Conservation (phyloP, 2,329 filamentous ascomycete species). For the Ophiostoma novo-ulmi region DNA sequence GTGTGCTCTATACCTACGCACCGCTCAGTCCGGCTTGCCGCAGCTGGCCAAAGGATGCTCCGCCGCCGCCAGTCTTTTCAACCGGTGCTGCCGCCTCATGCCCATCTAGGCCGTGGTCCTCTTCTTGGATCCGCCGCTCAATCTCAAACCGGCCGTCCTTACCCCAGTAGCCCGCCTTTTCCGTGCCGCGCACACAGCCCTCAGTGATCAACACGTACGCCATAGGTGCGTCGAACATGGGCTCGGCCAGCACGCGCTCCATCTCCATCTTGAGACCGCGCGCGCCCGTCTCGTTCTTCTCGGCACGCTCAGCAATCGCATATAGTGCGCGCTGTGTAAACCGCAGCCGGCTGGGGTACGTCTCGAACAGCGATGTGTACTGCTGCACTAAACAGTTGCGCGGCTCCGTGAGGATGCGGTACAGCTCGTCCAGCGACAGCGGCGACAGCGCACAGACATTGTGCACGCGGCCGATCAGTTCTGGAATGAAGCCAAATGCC, state of each 20-base stretch:
- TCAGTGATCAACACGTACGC: constrained; percentile 71
- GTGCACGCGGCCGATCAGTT: constrained; percentile 91
- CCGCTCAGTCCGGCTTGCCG: constrained; percentile 46
- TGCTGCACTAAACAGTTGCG: constrained; percentile 83
- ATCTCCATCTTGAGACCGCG: constrained; percentile 74
- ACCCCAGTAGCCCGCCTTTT: constrained; percentile 59
- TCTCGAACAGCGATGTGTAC: constrained; percentile 81
- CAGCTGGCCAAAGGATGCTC: constrained; percentile 38
- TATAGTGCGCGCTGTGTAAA: constrained; percentile 80
- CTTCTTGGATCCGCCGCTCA: constrained; percentile 61
- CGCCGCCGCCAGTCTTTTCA: not conserved
- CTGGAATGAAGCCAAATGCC: constrained; percentile 84
- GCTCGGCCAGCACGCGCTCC: constrained; percentile 70
- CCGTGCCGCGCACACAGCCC: constrained; percentile 57
- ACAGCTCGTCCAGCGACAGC: constrained; percentile 61
- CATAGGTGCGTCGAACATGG: constrained; percentile 76
- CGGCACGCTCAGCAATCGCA: constrained; percentile 67
- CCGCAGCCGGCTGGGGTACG: constrained; percentile 69
- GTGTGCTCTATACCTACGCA: constrained; percentile 34
- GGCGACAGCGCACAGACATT: constrained; percentile 81
- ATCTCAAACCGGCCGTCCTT: constrained; percentile 66
- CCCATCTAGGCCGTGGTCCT: constrained; percentile 40
- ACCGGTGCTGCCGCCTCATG: not conserved
- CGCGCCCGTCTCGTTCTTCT: constrained; percentile 64
- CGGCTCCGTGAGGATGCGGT: constrained; percentile 87